Evolutionary conservation across 768 basidiomycete species (phyloP).

Genomic region (Leucogyrophana mollusca): DNA sequence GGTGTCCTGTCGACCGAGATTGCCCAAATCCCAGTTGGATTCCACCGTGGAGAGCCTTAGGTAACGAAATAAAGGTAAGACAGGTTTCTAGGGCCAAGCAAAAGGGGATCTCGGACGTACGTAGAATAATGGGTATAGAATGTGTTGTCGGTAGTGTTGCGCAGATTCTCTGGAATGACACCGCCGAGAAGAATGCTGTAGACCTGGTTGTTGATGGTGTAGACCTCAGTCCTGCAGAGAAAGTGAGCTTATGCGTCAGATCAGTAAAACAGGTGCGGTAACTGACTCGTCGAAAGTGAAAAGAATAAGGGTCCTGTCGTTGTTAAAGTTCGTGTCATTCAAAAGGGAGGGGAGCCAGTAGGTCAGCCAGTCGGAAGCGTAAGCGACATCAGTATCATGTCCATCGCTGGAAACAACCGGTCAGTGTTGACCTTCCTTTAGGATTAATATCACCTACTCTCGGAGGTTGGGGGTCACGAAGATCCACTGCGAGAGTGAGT

Average conservation of each 20-base stretch:
- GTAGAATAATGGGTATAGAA: slow-evolving; percentile 64
- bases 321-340: slow-evolving; percentile 50
- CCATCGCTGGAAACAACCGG: slow-evolving; percentile 42
- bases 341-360: slow-evolving; percentile 56
- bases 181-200: slow-evolving; percentile 43
- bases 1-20: slow-evolving; percentile 57
- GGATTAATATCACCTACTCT: slow-evolving; percentile 14
- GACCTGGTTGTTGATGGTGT: slow-evolving; percentile 45
- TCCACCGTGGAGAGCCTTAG: slow-evolving; percentile 52
- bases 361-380: slow-evolving; percentile 42
- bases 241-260: background rate
- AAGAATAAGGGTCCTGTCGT: slow-evolving; percentile 51
- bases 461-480: slow-evolving; percentile 62
- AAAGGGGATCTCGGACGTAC: slow-evolving; percentile 8
- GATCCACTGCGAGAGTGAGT: slow-evolving; percentile 55
- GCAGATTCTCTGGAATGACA: slow-evolving; percentile 40
- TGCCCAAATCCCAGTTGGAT: slow-evolving; percentile 61
- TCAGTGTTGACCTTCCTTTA: background rate
- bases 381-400: slow-evolving; percentile 58
- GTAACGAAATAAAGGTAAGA: background rate
- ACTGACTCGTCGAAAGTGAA: slow-evolving; percentile 65
- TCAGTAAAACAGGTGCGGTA: background rate
- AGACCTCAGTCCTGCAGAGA: slow-evolving; percentile 23
- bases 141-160: slow-evolving; percentile 46
- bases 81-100: background rate